Evolutionary conservation across 1,284 basidiomycete genomes (phyloP).

Genomic region (Megacollybia platyphylla): DNA sequence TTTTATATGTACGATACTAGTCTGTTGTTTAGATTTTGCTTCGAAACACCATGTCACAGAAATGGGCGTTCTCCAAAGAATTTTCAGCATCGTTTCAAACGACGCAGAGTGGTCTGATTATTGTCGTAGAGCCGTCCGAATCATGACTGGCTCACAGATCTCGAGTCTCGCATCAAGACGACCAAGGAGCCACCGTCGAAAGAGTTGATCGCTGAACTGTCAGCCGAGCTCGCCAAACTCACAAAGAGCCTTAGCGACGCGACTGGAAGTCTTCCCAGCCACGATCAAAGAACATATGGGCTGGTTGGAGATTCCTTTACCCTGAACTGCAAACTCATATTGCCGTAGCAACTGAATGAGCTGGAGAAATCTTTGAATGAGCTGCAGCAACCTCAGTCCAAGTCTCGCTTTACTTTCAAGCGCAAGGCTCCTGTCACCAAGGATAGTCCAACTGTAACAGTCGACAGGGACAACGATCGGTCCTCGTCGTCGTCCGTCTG

Average conservation of each 20-base stretch:
- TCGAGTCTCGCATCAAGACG: slow-evolving; percentile 19
- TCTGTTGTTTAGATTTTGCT: not conserved
- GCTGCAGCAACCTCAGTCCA: slow-evolving; percentile 31
- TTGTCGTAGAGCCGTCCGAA: slow-evolving; percentile 1
- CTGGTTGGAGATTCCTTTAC: slow-evolving; percentile 28
- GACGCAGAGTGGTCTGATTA: slow-evolving; percentile 28
- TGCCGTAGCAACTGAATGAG: slow-evolving; percentile 41
- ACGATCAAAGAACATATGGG: slow-evolving; percentile 65
- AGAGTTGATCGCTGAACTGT: slow-evolving; percentile 22
- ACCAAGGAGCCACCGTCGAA: slow-evolving; percentile 13
- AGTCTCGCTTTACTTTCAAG: slow-evolving; percentile 63
- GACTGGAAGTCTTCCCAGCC: slow-evolving; percentile 49
- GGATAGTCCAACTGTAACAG: not conserved
- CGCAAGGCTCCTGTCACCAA: slow-evolving; percentile 24
- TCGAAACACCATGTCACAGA: not conserved
- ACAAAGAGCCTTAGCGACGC: slow-evolving; percentile 50
- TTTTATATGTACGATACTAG: not conserved
- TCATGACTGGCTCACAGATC: slow-evolving; percentile 7
- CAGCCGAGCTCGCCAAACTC: slow-evolving; percentile 34
- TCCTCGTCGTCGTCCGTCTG: slow-evolving; percentile 11
- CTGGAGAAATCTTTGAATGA: slow-evolving; percentile 41
- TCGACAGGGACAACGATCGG: slow-evolving; percentile 5
- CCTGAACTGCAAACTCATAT: not conserved
- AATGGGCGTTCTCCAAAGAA: slow-evolving; percentile 28
- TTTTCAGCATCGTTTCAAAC: slow-evolving; percentile 34